Evolutionary conservation across 257 asterid species (phyloP).

Genomic region (Salvia miltiorrhiza): DNA sequence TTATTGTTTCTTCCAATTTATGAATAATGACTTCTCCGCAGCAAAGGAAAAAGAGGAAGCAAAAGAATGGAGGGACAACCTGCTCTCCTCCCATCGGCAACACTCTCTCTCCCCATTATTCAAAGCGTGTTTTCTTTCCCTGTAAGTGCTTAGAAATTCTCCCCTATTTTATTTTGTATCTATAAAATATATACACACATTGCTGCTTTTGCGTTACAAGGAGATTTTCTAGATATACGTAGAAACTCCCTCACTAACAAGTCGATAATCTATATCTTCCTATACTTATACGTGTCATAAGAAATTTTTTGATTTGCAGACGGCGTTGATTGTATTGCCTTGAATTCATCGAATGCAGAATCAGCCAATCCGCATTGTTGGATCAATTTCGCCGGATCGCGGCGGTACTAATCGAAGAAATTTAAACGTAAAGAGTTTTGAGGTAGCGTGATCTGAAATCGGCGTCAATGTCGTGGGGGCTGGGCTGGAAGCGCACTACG

Average conservation of each 20-base stretch:
- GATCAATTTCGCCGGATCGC: slow-evolving; percentile 23
- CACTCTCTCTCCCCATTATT: too few species aligned
- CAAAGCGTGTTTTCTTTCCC: too few species aligned
- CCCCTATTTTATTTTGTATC: too few species aligned
- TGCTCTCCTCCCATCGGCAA: too few species aligned
- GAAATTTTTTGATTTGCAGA: slow-evolving; percentile 6
- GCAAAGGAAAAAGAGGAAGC: too few species aligned
- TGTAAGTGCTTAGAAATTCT: too few species aligned
- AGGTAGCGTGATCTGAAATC: slow-evolving; percentile 26
- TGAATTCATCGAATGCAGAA: slow-evolving; percentile 25
- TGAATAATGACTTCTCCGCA: too few species aligned
- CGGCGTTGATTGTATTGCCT: not conserved
- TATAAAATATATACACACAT: not conserved
- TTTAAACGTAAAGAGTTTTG: not conserved
- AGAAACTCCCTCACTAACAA: not conserved
- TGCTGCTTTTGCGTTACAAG: not conserved
- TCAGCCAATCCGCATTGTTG: slow-evolving; percentile 21
- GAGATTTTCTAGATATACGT: not conserved
- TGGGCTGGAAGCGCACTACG: slow-evolving; percentile 92
- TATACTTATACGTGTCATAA: not conserved
- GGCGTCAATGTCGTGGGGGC: slow-evolving; percentile 93
- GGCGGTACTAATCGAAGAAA: not conserved
- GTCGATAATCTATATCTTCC: not conserved
- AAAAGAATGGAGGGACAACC: too few species aligned
- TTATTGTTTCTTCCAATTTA: too few species aligned